Evolutionary conservation across 169 alveolate species (phyloP).

Genomic region (Plasmodium fragile): DNA sequence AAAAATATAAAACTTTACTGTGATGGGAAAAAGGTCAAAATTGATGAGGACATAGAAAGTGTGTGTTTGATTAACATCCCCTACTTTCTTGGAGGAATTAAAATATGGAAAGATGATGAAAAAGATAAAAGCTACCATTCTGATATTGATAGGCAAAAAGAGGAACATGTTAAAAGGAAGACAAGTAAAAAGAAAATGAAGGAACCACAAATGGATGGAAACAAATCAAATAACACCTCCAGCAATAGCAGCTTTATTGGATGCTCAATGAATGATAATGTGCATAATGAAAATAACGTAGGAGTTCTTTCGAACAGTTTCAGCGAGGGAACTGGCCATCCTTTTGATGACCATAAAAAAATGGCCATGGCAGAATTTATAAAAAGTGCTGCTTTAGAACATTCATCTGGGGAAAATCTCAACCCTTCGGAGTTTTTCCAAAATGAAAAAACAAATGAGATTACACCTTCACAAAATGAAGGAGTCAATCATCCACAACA

Average conservation of each 20-base stretch:
- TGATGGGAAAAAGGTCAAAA: conserved; percentile 82
- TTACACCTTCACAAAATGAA: neutral
- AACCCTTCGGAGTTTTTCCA: neutral
- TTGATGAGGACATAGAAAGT: conserved; percentile 80
- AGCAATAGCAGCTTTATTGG: neutral
- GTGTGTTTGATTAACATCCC: conserved; percentile 84
- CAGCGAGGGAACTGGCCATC: neutral
- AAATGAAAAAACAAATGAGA: conserved; percentile 5
- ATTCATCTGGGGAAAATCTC: neutral
- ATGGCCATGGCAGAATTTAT: neutral
- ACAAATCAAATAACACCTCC: neutral
- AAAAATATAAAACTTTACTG: conserved; percentile 81
- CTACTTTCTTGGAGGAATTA: conserved; percentile 83
- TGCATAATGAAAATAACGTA: neutral
- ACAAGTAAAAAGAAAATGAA: neutral
- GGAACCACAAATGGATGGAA: neutral
- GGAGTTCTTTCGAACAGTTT: neutral
- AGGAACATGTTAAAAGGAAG: neutral
- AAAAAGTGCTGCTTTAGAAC: neutral
- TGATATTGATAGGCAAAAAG: conserved; percentile 16
- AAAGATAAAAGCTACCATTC: conserved; percentile 32
- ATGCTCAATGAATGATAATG: conserved; percentile 1
- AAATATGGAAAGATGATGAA: conserved; percentile 77
- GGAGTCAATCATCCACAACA: neutral
- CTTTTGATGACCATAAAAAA: neutral